Evolutionary conservation across 331 rosid genomes (phyloP), one percentile per base, ranked within the genome.

Genomic region (Quercus tomentella): DNA sequence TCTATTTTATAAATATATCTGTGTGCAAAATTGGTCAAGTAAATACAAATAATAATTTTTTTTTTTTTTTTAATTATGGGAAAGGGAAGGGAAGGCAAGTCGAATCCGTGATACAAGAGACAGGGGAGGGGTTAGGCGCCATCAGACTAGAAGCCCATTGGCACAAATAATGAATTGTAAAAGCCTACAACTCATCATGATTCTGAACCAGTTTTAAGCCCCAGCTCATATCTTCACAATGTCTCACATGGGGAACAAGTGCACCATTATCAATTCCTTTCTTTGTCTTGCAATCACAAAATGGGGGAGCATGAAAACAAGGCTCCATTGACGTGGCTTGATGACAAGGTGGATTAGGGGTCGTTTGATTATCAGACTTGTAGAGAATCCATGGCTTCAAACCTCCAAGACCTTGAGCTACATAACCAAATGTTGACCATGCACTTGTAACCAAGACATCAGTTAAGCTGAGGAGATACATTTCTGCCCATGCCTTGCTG

Each of bases 291-390:
- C 92, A 88, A 76, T 92, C 97, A 81, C 82, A 88, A 51, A 82
- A 83, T 3, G 92, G 90, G n/a, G 97, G 97, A 75, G 94, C 90
- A 79, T 92, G 97, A 76, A 92, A 92, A 56, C 97, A 89, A 7
- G 94, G 97, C 70, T 89, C 94, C 91, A 87, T 87, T 1, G 97
- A 89, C 84, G 73, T 82, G 12, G 77, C 83, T 1, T 56, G 84
- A 10, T 49, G 72, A 80, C 91, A 92, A 43, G 92, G 75, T 2
- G 90, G 92, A 79, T 89, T 55, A 4, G 94, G 97, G 3, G 54
- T 82, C 0, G 82, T 89, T 16, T 28, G 73, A 76, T 88, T 86
- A 76, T 87, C 87, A 5, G 91, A 85, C 63, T 87, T 91, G 84
- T 81, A 82, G 1, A 92, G 81, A 35, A 89, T 79, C 94, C 88